These are phyloP conservation scores for Ustilago crameri DNA, from an alignment of 1,284 basidiomycete species.

Conservation along the genomic window DNA sequence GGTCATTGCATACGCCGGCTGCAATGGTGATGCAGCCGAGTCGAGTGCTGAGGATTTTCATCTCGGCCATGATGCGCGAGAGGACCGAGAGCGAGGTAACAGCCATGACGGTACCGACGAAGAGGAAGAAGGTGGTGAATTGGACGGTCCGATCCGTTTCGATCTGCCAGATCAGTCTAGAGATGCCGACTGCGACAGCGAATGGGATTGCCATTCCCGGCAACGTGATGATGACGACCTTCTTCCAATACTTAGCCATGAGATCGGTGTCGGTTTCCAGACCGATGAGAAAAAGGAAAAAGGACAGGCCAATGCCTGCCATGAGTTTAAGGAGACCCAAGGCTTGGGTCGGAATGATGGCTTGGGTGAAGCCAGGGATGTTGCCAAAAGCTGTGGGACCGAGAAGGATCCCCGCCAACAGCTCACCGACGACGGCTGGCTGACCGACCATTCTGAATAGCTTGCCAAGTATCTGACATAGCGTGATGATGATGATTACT, in stretches of 20 bases:
- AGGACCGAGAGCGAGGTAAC: conserved; percentile 54
- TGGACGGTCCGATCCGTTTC: conserved; percentile 46
- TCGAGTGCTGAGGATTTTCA: conserved; percentile 51
- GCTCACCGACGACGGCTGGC: conserved; percentile 51
- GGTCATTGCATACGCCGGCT: conserved; percentile 53
- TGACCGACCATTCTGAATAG: conserved; percentile 46
- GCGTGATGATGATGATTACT: conserved; percentile 49
- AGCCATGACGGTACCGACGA: conserved; percentile 59
- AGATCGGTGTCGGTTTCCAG: conserved; percentile 59
- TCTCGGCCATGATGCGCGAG: conserved; percentile 53
- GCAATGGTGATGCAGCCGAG: conserved; percentile 55
- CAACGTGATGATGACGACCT: conserved; percentile 51
- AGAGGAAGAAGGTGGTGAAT: conserved; percentile 59
- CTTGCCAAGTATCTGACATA: conserved; percentile 47
- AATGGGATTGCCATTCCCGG: conserved; percentile 59
- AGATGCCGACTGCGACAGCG: conserved; percentile 53
- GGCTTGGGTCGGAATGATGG: conserved; percentile 38
- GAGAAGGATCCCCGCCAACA: conserved; percentile 51
- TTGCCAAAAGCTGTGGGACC: conserved; percentile 53
- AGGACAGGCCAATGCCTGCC: conserved; percentile 45
- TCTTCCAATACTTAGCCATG: conserved; percentile 52
- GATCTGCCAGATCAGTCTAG: conserved; percentile 46
- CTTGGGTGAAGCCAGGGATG: conserved; percentile 51
- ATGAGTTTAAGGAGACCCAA: conserved; percentile 47
- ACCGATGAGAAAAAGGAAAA: conserved; percentile 57